Evolutionary conservation across 2,329 filamentous ascomycete species (phyloP).

Genomic region (Calonectria pauciramosa): DNA sequence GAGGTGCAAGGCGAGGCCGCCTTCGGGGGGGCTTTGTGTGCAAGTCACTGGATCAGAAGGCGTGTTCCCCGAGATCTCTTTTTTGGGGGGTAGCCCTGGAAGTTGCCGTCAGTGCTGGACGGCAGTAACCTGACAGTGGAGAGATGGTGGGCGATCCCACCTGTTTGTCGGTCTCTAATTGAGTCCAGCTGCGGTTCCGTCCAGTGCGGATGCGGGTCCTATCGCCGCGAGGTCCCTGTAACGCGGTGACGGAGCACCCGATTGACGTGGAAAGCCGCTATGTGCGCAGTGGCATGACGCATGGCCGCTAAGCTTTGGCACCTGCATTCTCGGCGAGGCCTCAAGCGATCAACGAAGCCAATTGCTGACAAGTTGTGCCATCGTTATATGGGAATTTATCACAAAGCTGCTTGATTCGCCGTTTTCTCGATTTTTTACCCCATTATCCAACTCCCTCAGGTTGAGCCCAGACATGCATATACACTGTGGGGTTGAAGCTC

Average conservation of each 20-base stretch:
- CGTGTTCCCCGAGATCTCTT: slow-evolving; percentile 9
- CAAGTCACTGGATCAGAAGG: slow-evolving; percentile 15
- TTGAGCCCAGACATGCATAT: neutral
- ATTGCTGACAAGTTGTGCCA: neutral
- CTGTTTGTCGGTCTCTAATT: slow-evolving; percentile 4
- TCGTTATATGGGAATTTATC: no score
- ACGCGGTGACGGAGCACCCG: slow-evolving; percentile 9
- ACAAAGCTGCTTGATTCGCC: neutral
- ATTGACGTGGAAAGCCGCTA: slow-evolving; percentile 1
- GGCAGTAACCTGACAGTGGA: slow-evolving; percentile 19
- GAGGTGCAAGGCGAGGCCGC: neutral
- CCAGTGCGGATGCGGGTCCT: slow-evolving; percentile 2
- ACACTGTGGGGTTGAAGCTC: neutral
- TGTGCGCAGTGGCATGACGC: slow-evolving; percentile 4
- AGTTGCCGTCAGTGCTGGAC: neutral
- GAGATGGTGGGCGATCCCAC: slow-evolving; percentile 7
- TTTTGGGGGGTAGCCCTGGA: neutral
- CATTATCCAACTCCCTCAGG: neutral
- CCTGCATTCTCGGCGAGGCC: neutral
- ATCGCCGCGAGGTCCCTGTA: neutral
- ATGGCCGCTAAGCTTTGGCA: neutral
- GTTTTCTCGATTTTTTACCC: neutral
- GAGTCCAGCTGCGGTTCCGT: slow-evolving; percentile 12
- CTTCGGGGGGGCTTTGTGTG: slow-evolving; percentile 1
- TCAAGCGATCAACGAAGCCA: neutral